Evolutionary conservation across 1,284 basidiomycete species (phyloP).

Genomic region (Ustilago shanxiensis): DNA sequence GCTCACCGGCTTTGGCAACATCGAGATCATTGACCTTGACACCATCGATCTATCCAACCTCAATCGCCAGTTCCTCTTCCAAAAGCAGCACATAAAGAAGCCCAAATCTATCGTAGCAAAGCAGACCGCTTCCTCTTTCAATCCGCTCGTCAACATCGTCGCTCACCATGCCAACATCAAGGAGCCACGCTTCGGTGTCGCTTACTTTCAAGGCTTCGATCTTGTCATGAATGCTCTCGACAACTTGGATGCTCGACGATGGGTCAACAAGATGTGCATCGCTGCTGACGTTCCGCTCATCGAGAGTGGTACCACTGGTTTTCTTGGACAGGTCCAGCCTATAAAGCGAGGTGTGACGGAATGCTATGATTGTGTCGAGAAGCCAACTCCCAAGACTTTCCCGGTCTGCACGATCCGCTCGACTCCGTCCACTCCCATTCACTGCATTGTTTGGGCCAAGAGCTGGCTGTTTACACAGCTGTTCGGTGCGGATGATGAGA

Average conservation of each 20-base stretch:
- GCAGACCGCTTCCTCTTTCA: constrained; percentile 88
- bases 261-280: constrained; percentile 93
- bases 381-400: constrained; percentile 91
- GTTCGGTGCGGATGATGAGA: constrained; percentile 52
- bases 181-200: constrained; percentile 87
- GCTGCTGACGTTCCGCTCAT: constrained; percentile 90
- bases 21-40: constrained; percentile 92
- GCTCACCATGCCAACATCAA: constrained; percentile 97
- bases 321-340: constrained; percentile 77
- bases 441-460: constrained; percentile 99
- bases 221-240: constrained; percentile 96
- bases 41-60: constrained; percentile 99
- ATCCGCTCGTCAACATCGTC: constrained; percentile 86
- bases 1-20: constrained; percentile 88
- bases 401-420: constrained; percentile 98
- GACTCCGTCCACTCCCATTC: constrained; percentile 95
- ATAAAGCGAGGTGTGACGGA: constrained; percentile 54
- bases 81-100: constrained; percentile 96
- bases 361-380: constrained; percentile 72
- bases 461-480: constrained; percentile 84
- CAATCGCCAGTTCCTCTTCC: constrained; percentile 97
- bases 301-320: constrained; percentile 96
- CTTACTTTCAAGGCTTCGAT: constrained; percentile 90
- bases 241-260: constrained; percentile 75
- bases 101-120: constrained; percentile 94